Percentiles rank a stretch among this genome's conserved stretches.
Evolutionary conservation across 139 green algal species (phyloP).

Genomic region (Cymbomonas tetramitiformis): DNA sequence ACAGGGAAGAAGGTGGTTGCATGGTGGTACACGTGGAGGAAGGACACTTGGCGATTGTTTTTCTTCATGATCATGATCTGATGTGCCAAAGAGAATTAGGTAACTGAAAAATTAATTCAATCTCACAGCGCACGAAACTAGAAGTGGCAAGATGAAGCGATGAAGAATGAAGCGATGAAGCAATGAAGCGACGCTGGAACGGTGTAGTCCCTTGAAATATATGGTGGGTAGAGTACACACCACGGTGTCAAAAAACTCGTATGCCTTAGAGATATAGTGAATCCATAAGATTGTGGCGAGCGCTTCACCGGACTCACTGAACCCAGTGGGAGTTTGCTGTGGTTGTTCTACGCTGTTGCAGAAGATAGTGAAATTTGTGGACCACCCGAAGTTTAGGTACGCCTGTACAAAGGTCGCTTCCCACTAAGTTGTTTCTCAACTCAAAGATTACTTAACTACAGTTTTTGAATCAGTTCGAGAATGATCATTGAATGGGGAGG

Average conservation of each 20-base stretch:
- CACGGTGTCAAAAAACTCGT: slow-evolving; percentile 43
- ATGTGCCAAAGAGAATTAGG: too few relatives aligned
- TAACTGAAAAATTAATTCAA: too few relatives aligned
- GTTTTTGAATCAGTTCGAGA: too few relatives aligned
- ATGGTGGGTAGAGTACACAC: too few relatives aligned
- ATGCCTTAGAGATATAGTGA: slow-evolving; percentile 38
- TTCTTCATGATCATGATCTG: slow-evolving; percentile 51
- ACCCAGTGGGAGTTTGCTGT: neutral
- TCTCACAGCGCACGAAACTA: too few relatives aligned
- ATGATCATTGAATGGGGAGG: too few relatives aligned
- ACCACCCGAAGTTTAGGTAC: slow-evolving; percentile 15
- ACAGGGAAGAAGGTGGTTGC: slow-evolving; percentile 38
- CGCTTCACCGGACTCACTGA: slow-evolving; percentile 9
- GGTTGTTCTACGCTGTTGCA: neutral
- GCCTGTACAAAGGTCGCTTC: too few relatives aligned
- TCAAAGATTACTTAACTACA: slow-evolving; percentile 13
- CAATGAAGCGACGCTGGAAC: too few relatives aligned
- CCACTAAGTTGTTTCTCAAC: too few relatives aligned
- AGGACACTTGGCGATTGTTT: slow-evolving; percentile 35
- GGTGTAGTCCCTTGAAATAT: too few relatives aligned
- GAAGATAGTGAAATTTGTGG: slow-evolving; percentile 9
- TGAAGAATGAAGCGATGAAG: too few relatives aligned
- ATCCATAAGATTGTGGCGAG: slow-evolving; percentile 31
- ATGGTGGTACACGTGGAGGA: slow-evolving; percentile 45
- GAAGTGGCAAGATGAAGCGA: too few relatives aligned